Base-by-base conservation (phyloP, 2,329 filamentous ascomycete genomes). In the Penicillium sp. region DNA sequence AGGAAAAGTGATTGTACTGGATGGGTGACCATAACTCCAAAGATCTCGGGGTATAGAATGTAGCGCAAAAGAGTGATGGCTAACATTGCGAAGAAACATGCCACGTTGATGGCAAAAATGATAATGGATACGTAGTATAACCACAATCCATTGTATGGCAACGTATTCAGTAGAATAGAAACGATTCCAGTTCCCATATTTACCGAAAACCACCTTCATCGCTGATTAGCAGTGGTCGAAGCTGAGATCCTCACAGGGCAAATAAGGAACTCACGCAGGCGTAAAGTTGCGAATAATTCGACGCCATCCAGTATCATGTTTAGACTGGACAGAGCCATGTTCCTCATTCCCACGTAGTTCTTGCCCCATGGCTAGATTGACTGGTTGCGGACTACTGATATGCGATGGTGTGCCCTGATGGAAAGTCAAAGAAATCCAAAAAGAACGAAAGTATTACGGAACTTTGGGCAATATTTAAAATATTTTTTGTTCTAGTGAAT, bases 1-100 rank as follows among this genome's bases (percentile, higher is more conserved):
- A 90, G 71, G 60, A 90, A 90, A 31, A 90, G 75, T 1, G 83
- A 85, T 63, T 90, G 85, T 1, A 79, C 80, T 0, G 85, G 86
- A 66, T 90, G 84, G 3, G 76, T 73, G 18, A 89, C 78, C 85
- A 90, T 88, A 19, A 81, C 82, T 0, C 56, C 64, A 81, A 85
- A 89, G 24, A 88, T 84, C 48, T 81, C 77, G 0, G 86, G 87
- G 63, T 87, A 90, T 3, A 88, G 63, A 0, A 44, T 31, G 18
- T 44, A 44, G 24, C 40, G 40, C 19, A 29, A 10, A 13, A 44
- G 14, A 29, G 40, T 42, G 21, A 42, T 24, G 21, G 37, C 21
- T 24, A 42, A 14, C 3, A 42, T 42, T 13, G n/a, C 13, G 13
- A 18, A 3, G 26, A 44, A 44, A 14, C 10, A 29, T 10, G 24